Evolutionary conservation across 371 early-diverging fungal species (phyloP).

Genomic region (Mortierella sp.): DNA sequence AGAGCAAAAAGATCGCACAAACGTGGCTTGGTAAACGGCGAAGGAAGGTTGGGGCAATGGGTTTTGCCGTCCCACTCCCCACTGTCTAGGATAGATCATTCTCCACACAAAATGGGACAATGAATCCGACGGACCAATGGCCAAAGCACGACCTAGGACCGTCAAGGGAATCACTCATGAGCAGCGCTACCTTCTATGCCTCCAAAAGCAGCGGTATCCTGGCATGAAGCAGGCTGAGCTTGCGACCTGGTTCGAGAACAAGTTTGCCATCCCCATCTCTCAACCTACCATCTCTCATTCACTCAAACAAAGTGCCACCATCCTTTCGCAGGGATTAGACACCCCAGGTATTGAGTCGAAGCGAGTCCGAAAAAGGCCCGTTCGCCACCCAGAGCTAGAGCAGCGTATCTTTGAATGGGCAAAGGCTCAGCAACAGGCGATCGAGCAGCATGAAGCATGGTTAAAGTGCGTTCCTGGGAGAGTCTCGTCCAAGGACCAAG

Average conservation of each 20-base stretch:
- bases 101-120: not conserved
- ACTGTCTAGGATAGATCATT: not conserved
- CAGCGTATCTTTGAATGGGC: constrained; percentile 42
- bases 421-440: constrained; percentile 11
- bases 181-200: constrained; percentile 44
- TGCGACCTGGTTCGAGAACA: constrained; percentile 34
- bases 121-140: too few species aligned
- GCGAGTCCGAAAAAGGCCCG: constrained; percentile 35
- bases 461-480: too few species aligned
- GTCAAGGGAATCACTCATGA: constrained; percentile 44
- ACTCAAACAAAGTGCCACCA: constrained; percentile 28
- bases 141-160: not conserved
- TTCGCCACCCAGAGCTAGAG: constrained; percentile 52
- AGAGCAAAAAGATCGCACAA: too few species aligned
- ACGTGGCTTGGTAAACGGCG: too few species aligned
- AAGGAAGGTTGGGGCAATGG: not conserved
- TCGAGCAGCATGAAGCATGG: not conserved
- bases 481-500: not conserved
- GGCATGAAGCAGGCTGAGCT: constrained; percentile 43
- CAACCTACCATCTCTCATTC: constrained; percentile 46
- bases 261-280: constrained; percentile 26
- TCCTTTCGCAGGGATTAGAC: constrained; percentile 18
- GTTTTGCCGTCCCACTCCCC: not conserved
- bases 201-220: constrained; percentile 43
- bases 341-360: constrained; percentile 22